phyloP scores from a whole-genome alignment of 345 rosid genomes.

The Angophora floribunda region DNA sequence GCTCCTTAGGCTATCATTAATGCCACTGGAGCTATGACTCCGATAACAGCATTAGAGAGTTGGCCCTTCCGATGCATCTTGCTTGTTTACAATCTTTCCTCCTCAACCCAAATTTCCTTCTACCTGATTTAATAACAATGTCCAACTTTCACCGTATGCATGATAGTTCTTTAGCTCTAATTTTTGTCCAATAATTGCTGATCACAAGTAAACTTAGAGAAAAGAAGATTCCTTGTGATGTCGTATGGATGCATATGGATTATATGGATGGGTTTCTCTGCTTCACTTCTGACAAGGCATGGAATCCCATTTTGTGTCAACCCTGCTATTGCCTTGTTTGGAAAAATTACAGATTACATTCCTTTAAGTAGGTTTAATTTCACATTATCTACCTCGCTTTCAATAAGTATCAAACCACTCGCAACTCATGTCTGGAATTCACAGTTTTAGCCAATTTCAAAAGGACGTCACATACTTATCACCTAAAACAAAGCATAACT shows the following conservation, averaged over 20 bases:
- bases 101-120: background rate
- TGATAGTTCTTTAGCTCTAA: background rate
- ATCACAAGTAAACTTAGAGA: constrained; percentile 61
- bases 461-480: too few relatives aligned
- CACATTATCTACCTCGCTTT: too few relatives aligned
- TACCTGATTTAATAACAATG: background rate
- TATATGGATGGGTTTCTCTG: constrained; percentile 85
- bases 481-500: too few relatives aligned
- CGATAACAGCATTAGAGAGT: constrained; percentile 67
- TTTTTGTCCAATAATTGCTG: constrained; percentile 13
- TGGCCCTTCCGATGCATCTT: background rate
- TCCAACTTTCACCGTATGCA: background rate
- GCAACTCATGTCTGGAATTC: too few relatives aligned
- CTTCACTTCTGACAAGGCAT: constrained; percentile 84
- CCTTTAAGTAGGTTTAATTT: too few relatives aligned
- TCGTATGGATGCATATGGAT: constrained; percentile 58
- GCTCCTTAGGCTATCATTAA: constrained; percentile 90
- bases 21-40: constrained; percentile 92
- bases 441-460: too few relatives aligned
- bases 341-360: background rate
- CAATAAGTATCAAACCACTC: too few relatives aligned
- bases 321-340: background rate
- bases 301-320: background rate
- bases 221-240: constrained; percentile 73
- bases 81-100: background rate